Percentiles rank a stretch among this genome's conserved stretches.
phyloP scores from a whole-genome alignment of 768 basidiomycete genomes.

The Auricularia auricula-judae region DNA sequence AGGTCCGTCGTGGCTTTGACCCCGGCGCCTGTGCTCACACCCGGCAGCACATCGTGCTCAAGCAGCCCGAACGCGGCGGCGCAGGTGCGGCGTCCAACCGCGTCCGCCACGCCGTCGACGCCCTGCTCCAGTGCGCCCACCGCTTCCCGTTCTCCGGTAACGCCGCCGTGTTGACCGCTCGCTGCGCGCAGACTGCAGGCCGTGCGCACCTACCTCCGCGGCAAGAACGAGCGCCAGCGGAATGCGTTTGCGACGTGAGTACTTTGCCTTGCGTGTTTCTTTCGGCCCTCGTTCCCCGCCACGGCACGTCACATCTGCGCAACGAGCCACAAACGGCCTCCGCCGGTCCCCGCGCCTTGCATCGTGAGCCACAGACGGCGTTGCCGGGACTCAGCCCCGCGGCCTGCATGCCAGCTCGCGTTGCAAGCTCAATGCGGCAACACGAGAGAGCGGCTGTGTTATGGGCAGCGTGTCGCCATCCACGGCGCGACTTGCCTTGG shows the following conservation, averaged over 20 bases:
- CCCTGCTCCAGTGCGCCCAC: slow-evolving; percentile 56
- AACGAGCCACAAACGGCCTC: slow-evolving; percentile 13
- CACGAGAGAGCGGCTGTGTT: too few species aligned
- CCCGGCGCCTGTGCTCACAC: neutral
- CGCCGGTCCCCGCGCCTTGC: too few species aligned
- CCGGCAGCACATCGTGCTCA: slow-evolving; percentile 11
- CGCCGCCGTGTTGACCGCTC: neutral
- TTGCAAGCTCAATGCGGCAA: too few species aligned
- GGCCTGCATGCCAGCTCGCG: too few species aligned
- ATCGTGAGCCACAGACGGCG: too few species aligned
- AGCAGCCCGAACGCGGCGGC: slow-evolving; percentile 4
- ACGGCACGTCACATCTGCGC: slow-evolving; percentile 14
- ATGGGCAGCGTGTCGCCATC: too few species aligned
- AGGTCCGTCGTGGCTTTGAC: slow-evolving; percentile 35
- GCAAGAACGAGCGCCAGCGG: slow-evolving; percentile 72
- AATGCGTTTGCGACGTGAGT: slow-evolving; percentile 90
- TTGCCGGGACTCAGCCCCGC: too few species aligned
- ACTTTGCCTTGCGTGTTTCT: slow-evolving; percentile 4
- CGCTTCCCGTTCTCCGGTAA: slow-evolving; percentile 7
- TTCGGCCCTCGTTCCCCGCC: slow-evolving; percentile 10
- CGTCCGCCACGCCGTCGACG: slow-evolving; percentile 62
- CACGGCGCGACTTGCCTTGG: too few species aligned
- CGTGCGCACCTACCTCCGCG: slow-evolving; percentile 67
- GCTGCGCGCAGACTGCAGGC: slow-evolving; percentile 44
- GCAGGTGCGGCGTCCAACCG: slow-evolving; percentile 22